These are phyloP conservation scores for Boletellus sp. DNA, from an alignment of 768 basidiomycete genomes.

Conservation along the genomic window DNA sequence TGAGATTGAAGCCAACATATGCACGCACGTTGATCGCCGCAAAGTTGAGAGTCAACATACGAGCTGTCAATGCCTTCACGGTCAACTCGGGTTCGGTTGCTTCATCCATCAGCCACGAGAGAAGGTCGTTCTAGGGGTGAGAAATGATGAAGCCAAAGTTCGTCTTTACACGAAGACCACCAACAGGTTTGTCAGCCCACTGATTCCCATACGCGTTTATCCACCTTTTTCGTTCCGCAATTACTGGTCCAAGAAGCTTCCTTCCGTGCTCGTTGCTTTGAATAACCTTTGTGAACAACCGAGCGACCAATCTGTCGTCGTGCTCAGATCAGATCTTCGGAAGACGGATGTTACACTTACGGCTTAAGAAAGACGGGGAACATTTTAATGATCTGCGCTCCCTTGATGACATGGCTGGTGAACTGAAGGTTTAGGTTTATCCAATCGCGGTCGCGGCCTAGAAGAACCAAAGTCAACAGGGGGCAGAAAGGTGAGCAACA, in stretches of 20 bases:
- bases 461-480: background rate
- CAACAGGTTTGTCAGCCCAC: constrained; percentile 32
- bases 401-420: constrained; percentile 26
- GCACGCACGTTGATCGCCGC: constrained; percentile 2
- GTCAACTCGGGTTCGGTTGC: constrained; percentile 17
- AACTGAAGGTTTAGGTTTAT: constrained; percentile 26
- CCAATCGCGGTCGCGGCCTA: constrained; percentile 40
- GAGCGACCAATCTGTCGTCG: constrained; percentile 14
- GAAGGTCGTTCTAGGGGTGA: constrained; percentile 25
- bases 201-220: constrained; percentile 20
- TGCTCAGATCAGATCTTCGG: background rate
- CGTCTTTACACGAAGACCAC: background rate
- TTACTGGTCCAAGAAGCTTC: constrained; percentile 23
- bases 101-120: constrained; percentile 32
- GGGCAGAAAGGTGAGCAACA: background rate
- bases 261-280: constrained; percentile 5
- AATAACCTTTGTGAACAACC: constrained; percentile 8
- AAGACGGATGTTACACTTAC: constrained; percentile 14
- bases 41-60: constrained; percentile 9
- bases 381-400: constrained; percentile 19
- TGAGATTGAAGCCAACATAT: background rate
- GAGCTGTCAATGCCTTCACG: constrained; percentile 21
- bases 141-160: background rate
- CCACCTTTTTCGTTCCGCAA: constrained; percentile 25
- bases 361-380: constrained; percentile 34